Evolutionary conservation across 371 early-diverging fungal species (phyloP).

Genomic region (Synchytrium microbalum): DNA sequence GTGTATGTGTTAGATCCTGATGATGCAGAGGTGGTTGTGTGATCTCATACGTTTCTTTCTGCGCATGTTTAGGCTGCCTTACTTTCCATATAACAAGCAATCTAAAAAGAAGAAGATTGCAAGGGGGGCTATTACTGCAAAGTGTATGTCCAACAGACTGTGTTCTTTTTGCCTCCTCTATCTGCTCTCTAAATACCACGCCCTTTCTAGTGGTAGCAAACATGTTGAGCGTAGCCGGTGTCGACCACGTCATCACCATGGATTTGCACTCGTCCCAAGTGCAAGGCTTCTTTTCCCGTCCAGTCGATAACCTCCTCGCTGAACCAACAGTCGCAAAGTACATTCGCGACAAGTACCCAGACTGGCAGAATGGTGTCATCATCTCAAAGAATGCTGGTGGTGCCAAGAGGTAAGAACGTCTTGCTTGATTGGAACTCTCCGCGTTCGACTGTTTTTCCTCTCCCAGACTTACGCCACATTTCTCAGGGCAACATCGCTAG

Average conservation of each 20-base stretch:
- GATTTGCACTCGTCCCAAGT: constrained; percentile 80
- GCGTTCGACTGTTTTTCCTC: constrained; percentile 6
- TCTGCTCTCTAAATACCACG: not conserved
- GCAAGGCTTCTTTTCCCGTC: constrained; percentile 93
- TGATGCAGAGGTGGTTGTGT: not conserved
- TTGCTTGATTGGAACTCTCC: not conserved
- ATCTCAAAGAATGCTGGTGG: constrained; percentile 97
- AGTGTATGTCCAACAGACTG: constrained; percentile 45
- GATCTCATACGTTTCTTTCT: constrained; percentile 1
- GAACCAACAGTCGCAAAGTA: constrained; percentile 87
- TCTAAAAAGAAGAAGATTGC: constrained; percentile 87
- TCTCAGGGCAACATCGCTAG: constrained; percentile 83
- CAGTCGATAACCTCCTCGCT: constrained; percentile 92
- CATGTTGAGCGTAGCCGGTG: constrained; percentile 91
- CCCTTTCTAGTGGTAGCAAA: constrained; percentile 77
- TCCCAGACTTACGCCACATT: not conserved
- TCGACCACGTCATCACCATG: constrained; percentile 96
- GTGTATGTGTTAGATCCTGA: constrained; percentile 22
- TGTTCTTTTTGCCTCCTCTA: not conserved
- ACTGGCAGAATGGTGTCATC: constrained; percentile 62
- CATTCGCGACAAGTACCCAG: constrained; percentile 72
- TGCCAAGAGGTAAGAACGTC: constrained; percentile 78
- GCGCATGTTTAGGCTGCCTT: constrained; percentile 59
- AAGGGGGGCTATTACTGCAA: constrained; percentile 90
- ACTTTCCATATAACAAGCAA: constrained; percentile 95